Conservation (phyloP, 345 rosid species). For the Pugionium dolabratum region DNA sequence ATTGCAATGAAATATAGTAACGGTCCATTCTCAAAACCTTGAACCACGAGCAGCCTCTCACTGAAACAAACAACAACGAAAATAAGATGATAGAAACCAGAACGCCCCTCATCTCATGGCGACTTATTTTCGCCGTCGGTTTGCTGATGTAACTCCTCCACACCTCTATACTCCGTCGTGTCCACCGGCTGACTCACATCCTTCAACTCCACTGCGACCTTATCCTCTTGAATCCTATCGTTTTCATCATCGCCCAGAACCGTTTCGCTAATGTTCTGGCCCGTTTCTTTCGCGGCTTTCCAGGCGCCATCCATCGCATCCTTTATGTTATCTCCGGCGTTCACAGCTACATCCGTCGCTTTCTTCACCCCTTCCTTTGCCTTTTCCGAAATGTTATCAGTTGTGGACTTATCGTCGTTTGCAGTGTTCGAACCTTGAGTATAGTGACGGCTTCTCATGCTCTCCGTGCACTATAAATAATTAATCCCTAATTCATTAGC, state of each 20-base stretch:
- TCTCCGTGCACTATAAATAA: conserved; percentile 6
- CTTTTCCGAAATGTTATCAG: conserved; percentile 42
- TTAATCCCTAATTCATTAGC: background rate
- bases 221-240: conserved; percentile 41
- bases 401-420: conserved; percentile 30
- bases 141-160: conserved; percentile 45
- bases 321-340: conserved; percentile 46
- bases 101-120: conserved; percentile 14
- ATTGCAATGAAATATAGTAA: background rate
- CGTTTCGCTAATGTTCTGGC: conserved; percentile 40
- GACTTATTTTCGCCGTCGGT: conserved; percentile 36
- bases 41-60: conserved; percentile 7
- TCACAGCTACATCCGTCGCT: conserved; percentile 40
- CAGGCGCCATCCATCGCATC: conserved; percentile 51
- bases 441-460: conserved; percentile 23
- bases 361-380: conserved; percentile 50
- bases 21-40: conserved; percentile 19
- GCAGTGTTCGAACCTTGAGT: conserved; percentile 11
- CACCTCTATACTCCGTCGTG: conserved; percentile 50
- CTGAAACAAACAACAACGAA: conserved; percentile 5
- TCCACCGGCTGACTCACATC: conserved; percentile 49
- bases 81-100: background rate
- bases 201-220: conserved; percentile 41
- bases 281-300: conserved; percentile 46
- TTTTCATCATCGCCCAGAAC: conserved; percentile 22